Percentiles rank a stretch among this genome's conserved stretches.
Evolutionary conservation across 148 eudicot species (phyloP).

Genomic region (Hydrangea macrophylla): DNA sequence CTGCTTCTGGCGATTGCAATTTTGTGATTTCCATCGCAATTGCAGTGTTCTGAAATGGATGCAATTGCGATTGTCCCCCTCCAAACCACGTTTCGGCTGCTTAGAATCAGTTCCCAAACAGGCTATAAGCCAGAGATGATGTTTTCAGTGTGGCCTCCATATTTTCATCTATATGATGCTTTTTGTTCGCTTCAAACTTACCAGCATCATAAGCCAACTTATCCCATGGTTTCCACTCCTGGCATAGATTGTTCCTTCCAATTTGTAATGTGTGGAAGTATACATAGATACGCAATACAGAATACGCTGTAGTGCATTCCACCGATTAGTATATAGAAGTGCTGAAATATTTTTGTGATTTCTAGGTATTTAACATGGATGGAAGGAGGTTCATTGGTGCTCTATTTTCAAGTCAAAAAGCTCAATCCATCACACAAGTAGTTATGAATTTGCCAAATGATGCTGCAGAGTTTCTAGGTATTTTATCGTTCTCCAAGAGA

Average conservation of each 20-base stretch:
- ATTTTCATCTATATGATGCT: neutral
- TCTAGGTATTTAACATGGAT: conserved; percentile 88
- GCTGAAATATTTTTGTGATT: conserved; percentile 1
- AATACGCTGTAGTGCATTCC: neutral
- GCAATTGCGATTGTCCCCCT: too few relatives aligned
- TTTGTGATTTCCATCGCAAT: too few relatives aligned
- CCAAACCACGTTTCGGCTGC: too few relatives aligned
- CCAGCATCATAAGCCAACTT: neutral
- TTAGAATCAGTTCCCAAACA: too few relatives aligned
- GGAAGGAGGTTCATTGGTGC: conserved; percentile 83
- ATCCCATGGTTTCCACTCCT: neutral
- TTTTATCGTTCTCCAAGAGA: conserved; percentile 1
- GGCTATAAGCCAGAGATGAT: neutral
- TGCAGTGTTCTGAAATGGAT: too few relatives aligned
- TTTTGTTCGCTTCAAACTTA: neutral
- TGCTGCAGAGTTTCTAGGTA: conserved; percentile 86
- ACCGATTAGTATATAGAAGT: neutral
- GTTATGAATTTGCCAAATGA: conserved; percentile 94
- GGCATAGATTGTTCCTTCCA: too few relatives aligned
- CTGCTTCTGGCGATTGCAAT: too few relatives aligned
- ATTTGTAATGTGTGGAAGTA: neutral
- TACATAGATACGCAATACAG: neutral
- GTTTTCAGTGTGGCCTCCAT: neutral
- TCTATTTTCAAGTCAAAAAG: conserved; percentile 49
- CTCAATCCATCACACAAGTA: conserved; percentile 68